Conservation (phyloP, 2,329 filamentous ascomycete species). For the Magnaporthiopsis incrustans region DNA sequence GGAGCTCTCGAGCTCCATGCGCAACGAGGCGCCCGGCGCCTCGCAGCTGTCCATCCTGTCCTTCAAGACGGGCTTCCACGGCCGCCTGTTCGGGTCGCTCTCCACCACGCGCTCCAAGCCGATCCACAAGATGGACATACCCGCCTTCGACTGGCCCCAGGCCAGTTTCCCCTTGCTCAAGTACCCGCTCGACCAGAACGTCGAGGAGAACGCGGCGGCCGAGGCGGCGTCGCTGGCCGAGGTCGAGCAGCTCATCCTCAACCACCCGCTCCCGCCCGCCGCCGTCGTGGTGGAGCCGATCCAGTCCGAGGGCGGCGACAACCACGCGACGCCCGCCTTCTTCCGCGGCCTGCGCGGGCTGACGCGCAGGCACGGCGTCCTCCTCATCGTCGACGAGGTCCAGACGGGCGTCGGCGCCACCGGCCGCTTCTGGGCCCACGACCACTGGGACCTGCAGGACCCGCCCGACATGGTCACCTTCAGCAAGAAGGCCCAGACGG, state of each 20-base stretch:
- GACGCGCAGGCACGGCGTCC: conserved; percentile 67
- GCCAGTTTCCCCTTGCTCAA: conserved; percentile 78
- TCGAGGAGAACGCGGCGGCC: conserved; percentile 70
- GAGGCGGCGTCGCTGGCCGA: conserved; percentile 76
- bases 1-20: conserved; percentile 69
- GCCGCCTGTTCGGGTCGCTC: conserved; percentile 78
- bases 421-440: conserved; percentile 93
- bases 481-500: conserved; percentile 90
- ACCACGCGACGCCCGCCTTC: conserved; percentile 82
- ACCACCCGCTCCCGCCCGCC: conserved; percentile 70
- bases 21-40: conserved; percentile 69
- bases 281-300: conserved; percentile 85
- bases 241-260: conserved; percentile 72
- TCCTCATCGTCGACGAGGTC: conserved; percentile 89
- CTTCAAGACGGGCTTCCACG: conserved; percentile 79
- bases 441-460: conserved; percentile 76
- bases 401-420: conserved; percentile 91
- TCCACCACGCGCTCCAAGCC: conserved; percentile 88
- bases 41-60: conserved; percentile 76
- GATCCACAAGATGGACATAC: conserved; percentile 92
- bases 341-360: conserved; percentile 77
- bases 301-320: conserved; percentile 90
- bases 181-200: conserved; percentile 78
- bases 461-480: conserved; percentile 94
- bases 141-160: conserved; percentile 91